phyloP scores from a whole-genome alignment of 225 moss, liverwort and hornwort genomes.

The Polytrichum commune region DNA sequence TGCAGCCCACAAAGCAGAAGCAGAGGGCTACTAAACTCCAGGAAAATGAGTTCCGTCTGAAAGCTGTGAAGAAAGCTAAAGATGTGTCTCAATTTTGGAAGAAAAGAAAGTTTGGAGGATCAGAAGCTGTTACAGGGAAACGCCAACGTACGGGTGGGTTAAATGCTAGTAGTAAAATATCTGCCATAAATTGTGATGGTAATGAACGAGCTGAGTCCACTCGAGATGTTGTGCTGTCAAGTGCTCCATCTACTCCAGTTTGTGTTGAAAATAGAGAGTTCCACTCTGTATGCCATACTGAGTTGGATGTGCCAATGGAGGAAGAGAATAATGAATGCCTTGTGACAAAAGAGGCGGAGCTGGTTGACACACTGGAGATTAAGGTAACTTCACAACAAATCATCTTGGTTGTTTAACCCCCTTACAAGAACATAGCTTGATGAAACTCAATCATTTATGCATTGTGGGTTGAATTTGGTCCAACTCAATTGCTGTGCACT shows the following conservation, averaged over 20 bases:
- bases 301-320: slow-evolving; percentile 3
- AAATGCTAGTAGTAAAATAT: no score
- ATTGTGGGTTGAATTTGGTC: no score
- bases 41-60: no score
- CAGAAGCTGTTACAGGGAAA: no score
- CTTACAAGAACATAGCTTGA: no score
- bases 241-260: slow-evolving; percentile 7
- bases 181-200: not conserved
- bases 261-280: not conserved
- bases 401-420: not conserved
- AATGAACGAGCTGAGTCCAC: not conserved
- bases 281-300: not conserved
- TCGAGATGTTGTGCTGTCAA: slow-evolving; percentile 1
- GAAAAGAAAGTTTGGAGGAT: no score
- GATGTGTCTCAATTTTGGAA: no score
- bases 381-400: not conserved
- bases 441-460: no score
- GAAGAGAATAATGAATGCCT: not conserved
- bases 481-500: no score
- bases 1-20: not conserved
- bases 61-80: no score
- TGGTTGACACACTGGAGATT: slow-evolving; percentile 5
- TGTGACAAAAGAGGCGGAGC: not conserved
- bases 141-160: no score
- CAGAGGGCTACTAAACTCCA: not conserved